phyloP scores from a whole-genome alignment of 2,329 filamentous ascomycete genomes.

The Sporothrix globosa region DNA sequence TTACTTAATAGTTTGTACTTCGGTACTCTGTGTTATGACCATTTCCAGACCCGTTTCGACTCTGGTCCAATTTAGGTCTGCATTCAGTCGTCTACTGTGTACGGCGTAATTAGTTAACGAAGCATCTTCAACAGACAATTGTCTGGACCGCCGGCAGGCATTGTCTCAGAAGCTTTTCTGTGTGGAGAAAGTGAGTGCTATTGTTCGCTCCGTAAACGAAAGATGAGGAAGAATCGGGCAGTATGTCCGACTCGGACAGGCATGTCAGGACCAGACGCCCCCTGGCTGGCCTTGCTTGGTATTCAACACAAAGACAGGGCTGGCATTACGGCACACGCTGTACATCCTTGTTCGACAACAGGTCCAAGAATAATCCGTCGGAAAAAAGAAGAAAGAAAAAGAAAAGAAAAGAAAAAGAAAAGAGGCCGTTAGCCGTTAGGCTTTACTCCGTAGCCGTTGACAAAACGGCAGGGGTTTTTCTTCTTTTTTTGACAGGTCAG shows the following conservation, averaged over 20 bases:
- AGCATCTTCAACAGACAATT: neutral
- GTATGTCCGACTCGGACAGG: neutral
- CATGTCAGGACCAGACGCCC: neutral
- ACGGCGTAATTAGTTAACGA: neutral
- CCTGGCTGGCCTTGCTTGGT: neutral
- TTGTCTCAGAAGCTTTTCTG: neutral
- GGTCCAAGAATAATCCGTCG: neutral
- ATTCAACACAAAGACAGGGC: conserved; percentile 1
- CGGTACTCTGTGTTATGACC: neutral
- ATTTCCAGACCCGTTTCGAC: neutral
- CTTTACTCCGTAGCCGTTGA: too few species aligned
- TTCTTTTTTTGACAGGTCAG: too few species aligned
- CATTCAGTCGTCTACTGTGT: neutral
- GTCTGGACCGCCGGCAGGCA: conserved; percentile 9
- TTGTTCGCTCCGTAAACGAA: neutral
- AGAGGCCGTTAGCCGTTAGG: neutral
- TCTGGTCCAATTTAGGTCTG: neutral
- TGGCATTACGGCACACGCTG: neutral
- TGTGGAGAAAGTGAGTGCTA: neutral
- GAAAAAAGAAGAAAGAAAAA: neutral
- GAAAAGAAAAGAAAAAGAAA: neutral
- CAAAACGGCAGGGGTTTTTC: too few species aligned
- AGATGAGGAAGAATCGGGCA: neutral
- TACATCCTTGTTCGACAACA: neutral
- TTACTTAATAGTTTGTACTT: too few species aligned